phyloP scores from a whole-genome alignment of 2,329 filamentous ascomycete species.

The Colletotrichum coccodes region DNA sequence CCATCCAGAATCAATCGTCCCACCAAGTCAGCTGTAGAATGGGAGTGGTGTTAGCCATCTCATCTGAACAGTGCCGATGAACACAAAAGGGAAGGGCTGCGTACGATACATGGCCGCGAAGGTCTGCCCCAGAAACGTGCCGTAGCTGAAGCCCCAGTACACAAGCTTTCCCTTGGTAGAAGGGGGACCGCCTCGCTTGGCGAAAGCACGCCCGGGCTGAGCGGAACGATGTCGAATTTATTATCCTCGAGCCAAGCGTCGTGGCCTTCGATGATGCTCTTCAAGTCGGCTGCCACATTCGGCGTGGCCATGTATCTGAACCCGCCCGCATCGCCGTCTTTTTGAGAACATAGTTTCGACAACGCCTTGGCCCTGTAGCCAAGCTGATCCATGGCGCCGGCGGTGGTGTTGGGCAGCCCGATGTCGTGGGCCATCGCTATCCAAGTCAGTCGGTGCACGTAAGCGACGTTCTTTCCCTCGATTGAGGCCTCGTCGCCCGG shows the following conservation, averaged over 20 bases:
- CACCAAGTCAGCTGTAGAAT: constrained; percentile 34
- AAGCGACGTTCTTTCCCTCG: constrained; percentile 39
- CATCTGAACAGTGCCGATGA: background rate
- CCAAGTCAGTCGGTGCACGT: constrained; percentile 48
- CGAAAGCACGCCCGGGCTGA: background rate
- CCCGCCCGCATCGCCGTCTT: constrained; percentile 36
- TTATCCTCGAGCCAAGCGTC: constrained; percentile 28
- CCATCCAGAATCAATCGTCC: constrained; percentile 45
- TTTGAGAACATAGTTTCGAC: constrained; percentile 43
- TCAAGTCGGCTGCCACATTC: constrained; percentile 36
- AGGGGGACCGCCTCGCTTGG: constrained; percentile 4
- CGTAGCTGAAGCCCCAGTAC: constrained; percentile 52
- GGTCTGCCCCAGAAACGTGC: constrained; percentile 46
- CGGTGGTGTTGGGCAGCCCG: constrained; percentile 48
- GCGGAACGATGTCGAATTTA: constrained; percentile 14
- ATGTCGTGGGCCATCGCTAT: constrained; percentile 39
- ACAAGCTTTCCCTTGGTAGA: constrained; percentile 38
- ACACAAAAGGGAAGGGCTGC: background rate
- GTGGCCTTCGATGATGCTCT: constrained; percentile 31
- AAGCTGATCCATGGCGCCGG: constrained; percentile 41
- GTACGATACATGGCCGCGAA: constrained; percentile 49
- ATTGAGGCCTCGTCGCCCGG: background rate
- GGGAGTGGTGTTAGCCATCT: background rate
- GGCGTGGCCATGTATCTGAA: constrained; percentile 34
- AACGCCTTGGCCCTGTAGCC: constrained; percentile 41